A percentile compares a stretch with the other conserved stretches of the same genome.
phyloP scores from a whole-genome alignment of 2,329 filamentous ascomycete genomes.

The Pseudodiploospora longispora region DNA sequence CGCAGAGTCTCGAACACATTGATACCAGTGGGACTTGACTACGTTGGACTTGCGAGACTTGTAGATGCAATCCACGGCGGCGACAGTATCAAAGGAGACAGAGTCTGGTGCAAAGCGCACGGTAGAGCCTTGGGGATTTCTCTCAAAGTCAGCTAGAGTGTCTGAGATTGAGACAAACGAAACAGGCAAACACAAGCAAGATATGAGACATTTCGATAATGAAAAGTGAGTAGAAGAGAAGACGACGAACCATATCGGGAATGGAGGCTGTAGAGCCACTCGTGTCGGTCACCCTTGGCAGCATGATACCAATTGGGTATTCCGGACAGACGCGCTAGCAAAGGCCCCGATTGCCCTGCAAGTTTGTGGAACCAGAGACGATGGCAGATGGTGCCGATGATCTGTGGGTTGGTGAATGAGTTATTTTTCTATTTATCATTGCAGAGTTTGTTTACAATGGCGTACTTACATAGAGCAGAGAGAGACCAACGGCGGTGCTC shows the following conservation, averaged over 20 bases:
- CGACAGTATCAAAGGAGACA: constrained; percentile 13
- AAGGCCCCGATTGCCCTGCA: not conserved
- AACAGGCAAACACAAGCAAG: not conserved
- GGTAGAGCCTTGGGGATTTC: constrained; percentile 5
- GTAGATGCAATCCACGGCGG: constrained; percentile 12
- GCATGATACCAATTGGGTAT: constrained; percentile 9
- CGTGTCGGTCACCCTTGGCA: constrained; percentile 11
- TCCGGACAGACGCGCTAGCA: not conserved
- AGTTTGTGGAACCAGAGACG: not conserved
- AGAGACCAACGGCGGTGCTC: no score
- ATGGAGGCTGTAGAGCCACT: constrained; percentile 13
- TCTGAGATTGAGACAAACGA: no score
- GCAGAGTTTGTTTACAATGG: no score
- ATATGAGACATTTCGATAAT: not conserved
- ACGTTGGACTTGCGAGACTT: constrained; percentile 13
- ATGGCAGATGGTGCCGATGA: not conserved
- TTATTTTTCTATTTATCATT: no score
- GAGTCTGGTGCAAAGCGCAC: constrained; percentile 13
- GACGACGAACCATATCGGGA: constrained; percentile 11
- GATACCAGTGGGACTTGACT: constrained; percentile 14
- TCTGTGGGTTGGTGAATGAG: not conserved
- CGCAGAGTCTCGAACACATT: constrained; percentile 10
- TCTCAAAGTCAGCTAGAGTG: no score
- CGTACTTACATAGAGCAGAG: no score
- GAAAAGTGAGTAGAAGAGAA: not conserved